Base-by-base conservation (phyloP, 768 basidiomycete species). In the Boletus sp. region DNA sequence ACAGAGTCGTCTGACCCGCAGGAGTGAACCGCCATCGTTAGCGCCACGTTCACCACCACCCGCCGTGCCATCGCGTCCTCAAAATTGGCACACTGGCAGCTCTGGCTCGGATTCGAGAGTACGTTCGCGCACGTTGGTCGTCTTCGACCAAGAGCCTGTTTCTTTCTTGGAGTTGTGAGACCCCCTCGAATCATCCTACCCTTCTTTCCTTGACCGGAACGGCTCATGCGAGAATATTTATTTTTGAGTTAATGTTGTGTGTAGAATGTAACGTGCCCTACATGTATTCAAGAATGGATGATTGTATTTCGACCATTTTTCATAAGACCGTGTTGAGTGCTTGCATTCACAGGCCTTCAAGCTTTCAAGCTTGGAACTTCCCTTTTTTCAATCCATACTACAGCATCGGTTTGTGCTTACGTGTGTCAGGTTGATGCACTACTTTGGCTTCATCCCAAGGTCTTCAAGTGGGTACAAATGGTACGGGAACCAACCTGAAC, bases 111-210 rank as follows among this genome's bases (percentile, higher is more conserved):
- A 19, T 14, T 35, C 19, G 7, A 50, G 23, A 37, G 21, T 17
- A 14, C 14, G 1, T 13, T 42, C 56, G 23, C 34, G 54, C 11
- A 5, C 47, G 19, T 40, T 58, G 2, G 43, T 50, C 14, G 43
- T 59, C n/a, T 40, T 44, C 13, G 60, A 54, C 21, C 43, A 8
- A 40, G 63, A 68, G 34, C 67, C 61, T 50, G 54, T 68, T 14
- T 68, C 67, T 15, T 68, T 68, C 32, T 46, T 68, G 48, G 67
- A 68, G 2, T 29, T 68, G 6, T 62, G 50, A 64, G 8, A 13
- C 15, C 34, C 19, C n/a, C 4, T 34, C n/a, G 13, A 2, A 14
- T 30, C 21, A 42, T 25, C 3, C 15, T 53, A 7, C n/a, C 6
- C 30, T 32, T 34, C 13, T 38, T 30, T 53, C 8, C 10, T 19